These are phyloP conservation scores for Pseudohalonectria lignicola DNA, from an alignment of 2,329 filamentous ascomycete species.

Conservation along the genomic window DNA sequence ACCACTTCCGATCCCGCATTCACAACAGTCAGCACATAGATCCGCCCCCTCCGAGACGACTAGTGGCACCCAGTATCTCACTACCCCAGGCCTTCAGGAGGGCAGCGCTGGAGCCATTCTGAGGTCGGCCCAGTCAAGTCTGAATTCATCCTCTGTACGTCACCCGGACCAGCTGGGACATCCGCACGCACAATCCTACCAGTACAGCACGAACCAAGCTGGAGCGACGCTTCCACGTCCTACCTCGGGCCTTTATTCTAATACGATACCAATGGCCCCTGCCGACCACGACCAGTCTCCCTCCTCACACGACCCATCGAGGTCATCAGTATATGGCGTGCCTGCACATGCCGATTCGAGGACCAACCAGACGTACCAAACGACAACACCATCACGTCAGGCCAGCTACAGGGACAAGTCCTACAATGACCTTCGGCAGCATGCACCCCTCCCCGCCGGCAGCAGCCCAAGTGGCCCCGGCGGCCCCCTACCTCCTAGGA, in stretches of 20 bases:
- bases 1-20: too few species aligned
- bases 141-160: constrained; percentile 8
- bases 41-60: too few species aligned
- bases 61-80: constrained; percentile 4
- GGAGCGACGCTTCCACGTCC: constrained; percentile 16
- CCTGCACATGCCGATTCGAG: constrained; percentile 52
- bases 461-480: too few species aligned
- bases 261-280: constrained; percentile 11
- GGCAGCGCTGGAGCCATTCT: constrained; percentile 12
- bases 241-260: constrained; percentile 18
- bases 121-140: constrained; percentile 13
- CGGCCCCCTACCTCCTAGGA: constrained; percentile 61
- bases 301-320: constrained; percentile 36
- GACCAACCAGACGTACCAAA: constrained; percentile 44
- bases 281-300: constrained; percentile 20
- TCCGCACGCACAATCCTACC: constrained; percentile 4
- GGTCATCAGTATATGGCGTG: constrained; percentile 42
- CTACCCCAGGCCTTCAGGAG: constrained; percentile 6
- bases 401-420: constrained; percentile 29
- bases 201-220: constrained; percentile 1
- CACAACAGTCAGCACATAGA: too few species aligned
- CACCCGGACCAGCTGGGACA: neutral
- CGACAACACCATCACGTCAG: constrained; percentile 54
- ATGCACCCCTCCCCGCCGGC: constrained; percentile 34
- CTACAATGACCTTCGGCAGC: constrained; percentile 26